These are phyloP conservation scores for Suhomyces atakaporum DNA, from an alignment of 1,139 yeast species.

Conservation along the genomic window DNA sequence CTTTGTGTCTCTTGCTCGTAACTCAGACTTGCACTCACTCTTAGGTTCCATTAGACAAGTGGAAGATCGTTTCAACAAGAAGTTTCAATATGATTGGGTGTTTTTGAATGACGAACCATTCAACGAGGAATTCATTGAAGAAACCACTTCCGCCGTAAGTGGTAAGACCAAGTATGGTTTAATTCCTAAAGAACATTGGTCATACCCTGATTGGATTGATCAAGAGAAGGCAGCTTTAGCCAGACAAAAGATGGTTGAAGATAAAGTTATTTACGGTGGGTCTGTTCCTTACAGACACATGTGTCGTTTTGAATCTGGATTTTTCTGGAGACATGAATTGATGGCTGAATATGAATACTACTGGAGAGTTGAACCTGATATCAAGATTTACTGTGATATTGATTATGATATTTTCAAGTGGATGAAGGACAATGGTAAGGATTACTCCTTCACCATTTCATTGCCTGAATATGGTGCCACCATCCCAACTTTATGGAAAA, in stretches of 20 bases:
- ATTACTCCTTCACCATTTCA: slow-evolving; percentile 78
- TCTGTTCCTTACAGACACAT: slow-evolving; percentile 71
- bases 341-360: slow-evolving; percentile 77
- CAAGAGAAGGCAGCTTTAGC: slow-evolving; percentile 54
- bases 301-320: slow-evolving; percentile 93
- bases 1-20: slow-evolving; percentile 48
- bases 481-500: slow-evolving; percentile 79
- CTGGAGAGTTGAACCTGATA: slow-evolving; percentile 95
- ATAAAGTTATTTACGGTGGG: slow-evolving; percentile 60
- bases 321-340: slow-evolving; percentile 77
- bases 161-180: slow-evolving; percentile 47
- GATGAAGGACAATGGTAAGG: slow-evolving; percentile 73
- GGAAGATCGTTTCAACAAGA: slow-evolving; percentile 47
- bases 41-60: slow-evolving; percentile 45
- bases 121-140: slow-evolving; percentile 40
- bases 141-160: slow-evolving; percentile 35
- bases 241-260: slow-evolving; percentile 53
- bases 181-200: slow-evolving; percentile 50
- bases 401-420: slow-evolving; percentile 80
- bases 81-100: slow-evolving; percentile 50
- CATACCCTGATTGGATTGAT: slow-evolving; percentile 61
- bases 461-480: slow-evolving; percentile 83
- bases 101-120: slow-evolving; percentile 48
- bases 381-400: slow-evolving; percentile 74
- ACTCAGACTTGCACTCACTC: slow-evolving; percentile 38